A percentile compares a stretch with the other conserved stretches of the same genome.
phyloP scores from a whole-genome alignment of 2,329 filamentous ascomycete genomes.

The Aspergillus fijiensis region DNA sequence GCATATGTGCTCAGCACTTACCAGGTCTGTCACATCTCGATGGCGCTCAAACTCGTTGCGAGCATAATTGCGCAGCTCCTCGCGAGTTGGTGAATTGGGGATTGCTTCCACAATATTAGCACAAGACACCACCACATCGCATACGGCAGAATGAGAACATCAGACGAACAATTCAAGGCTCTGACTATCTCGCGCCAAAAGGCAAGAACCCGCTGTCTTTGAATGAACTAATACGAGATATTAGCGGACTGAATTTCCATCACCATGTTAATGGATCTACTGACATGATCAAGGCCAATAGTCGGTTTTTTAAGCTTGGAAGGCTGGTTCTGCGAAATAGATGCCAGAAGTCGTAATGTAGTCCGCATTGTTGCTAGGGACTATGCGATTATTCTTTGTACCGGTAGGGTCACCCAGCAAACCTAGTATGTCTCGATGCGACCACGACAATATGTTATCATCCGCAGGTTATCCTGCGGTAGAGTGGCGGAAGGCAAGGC shows the following conservation, averaged over 20 bases:
- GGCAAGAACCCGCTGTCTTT: constrained; percentile 43
- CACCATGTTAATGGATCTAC: constrained; percentile 10
- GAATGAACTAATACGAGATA: constrained; percentile 37
- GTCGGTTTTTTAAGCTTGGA: constrained; percentile 39
- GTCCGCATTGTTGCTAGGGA: constrained; percentile 27
- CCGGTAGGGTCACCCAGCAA: no score
- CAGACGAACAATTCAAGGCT: constrained; percentile 38
- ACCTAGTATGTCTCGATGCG: no score
- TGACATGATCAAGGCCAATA: constrained; percentile 42
- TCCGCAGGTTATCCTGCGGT: no score
- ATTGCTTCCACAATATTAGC: constrained; percentile 31
- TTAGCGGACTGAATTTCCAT: constrained; percentile 8
- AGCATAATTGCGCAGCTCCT: constrained; percentile 45
- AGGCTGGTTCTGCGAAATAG: constrained; percentile 28
- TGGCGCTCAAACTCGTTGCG: constrained; percentile 47
- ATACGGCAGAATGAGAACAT: background rate
- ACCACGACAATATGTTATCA: no score
- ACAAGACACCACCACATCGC: background rate
- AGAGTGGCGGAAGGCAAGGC: constrained; percentile 13
- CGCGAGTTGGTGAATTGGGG: constrained; percentile 40
- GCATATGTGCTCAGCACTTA: constrained; percentile 20
- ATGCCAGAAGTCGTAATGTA: constrained; percentile 29
- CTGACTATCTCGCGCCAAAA: constrained; percentile 46
- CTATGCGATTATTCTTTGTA: background rate
- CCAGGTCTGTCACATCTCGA: constrained; percentile 43